Evolutionary conservation across 192 early-diverging fungal genomes (phyloP).

Genomic region (Backusella westeae): DNA sequence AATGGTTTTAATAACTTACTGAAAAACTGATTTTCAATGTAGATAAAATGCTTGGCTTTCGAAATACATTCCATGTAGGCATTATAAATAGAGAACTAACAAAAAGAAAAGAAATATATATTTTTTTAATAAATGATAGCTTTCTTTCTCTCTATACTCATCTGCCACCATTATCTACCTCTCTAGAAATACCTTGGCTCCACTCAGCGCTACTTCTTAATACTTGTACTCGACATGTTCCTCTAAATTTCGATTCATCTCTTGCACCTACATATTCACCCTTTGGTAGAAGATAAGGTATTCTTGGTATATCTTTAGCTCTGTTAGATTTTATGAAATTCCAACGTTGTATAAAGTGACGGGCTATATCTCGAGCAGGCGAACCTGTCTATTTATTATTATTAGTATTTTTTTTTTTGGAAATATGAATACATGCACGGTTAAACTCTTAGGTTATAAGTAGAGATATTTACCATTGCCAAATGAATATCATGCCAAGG

Average conservation of each 20-base stretch:
- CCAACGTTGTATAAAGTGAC: constrained; percentile 93
- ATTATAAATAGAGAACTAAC: constrained; percentile 71
- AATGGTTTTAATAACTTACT: constrained; percentile 37
- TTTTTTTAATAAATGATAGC: not conserved
- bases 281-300: constrained; percentile 73
- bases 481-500: constrained; percentile 90
- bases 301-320: constrained; percentile 51
- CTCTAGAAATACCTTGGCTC: constrained; percentile 64
- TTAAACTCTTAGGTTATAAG: not conserved
- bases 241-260: constrained; percentile 60
- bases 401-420: not conserved
- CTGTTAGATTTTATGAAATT: constrained; percentile 82
- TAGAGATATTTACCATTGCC: constrained; percentile 52
- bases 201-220: constrained; percentile 69
- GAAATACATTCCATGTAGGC: constrained; percentile 79
- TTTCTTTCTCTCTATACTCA: not conserved
- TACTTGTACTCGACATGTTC: constrained; percentile 67
- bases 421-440: not conserved
- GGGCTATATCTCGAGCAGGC: constrained; percentile 77
- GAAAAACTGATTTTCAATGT: constrained; percentile 96
- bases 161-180: constrained; percentile 10
- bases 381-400: constrained; percentile 51
- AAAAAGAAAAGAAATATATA: not conserved
- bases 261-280: constrained; percentile 66
- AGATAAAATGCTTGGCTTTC: constrained; percentile 84